Base-by-base conservation (phyloP, 208 protist genomes). In the Wallacemonas sp. region DNA sequence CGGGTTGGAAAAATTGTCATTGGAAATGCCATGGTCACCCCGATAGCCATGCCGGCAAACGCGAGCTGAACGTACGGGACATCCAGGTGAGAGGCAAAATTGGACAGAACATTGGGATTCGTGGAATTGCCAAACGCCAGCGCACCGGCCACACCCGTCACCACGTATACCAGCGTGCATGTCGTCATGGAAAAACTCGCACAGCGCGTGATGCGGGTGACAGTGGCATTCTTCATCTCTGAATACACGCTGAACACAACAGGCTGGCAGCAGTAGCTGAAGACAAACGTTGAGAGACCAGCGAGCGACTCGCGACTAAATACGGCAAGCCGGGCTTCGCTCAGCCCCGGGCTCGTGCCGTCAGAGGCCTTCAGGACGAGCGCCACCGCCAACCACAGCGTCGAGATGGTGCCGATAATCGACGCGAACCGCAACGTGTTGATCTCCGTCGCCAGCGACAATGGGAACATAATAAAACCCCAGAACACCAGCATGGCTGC, bases 1-100 rank as follows among this genome's bases (percentile, higher is more conserved):
- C 86, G 82, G 12, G 82, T 90, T 2, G 84, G 84, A 44, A 93
- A 92, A 62, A 95, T 89, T 33, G 73, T 81, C 70, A 95, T 88
- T 12, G 90, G 90, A 64, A 95, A 93, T 26, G 79, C 82, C 77
- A 95, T 88, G 22, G 84, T 92, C 34, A 92, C 79, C 33, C 82
- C 76, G 15, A 95, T 33, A 41, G 68, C 72, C 69, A 92, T 92
- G 34, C 80, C 82, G 34, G 82, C 34, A 68, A 86, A 95, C 34
- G 84, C 86, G 8, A 90, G 17, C 58, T 71, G 70, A 30, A 90
- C 71, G 36, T 84, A 82, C 11, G 55, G 70, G 26, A 68, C 66
- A 39, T 81, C 68, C 27, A 84, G 63, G 61, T 86, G 75, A 26
- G 55, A 41, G 12, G 58, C 70, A 39, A 87, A 90, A 77, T 95